Base-by-base conservation (phyloP, 345 rosid genomes). In the Camelina sativa region DNA sequence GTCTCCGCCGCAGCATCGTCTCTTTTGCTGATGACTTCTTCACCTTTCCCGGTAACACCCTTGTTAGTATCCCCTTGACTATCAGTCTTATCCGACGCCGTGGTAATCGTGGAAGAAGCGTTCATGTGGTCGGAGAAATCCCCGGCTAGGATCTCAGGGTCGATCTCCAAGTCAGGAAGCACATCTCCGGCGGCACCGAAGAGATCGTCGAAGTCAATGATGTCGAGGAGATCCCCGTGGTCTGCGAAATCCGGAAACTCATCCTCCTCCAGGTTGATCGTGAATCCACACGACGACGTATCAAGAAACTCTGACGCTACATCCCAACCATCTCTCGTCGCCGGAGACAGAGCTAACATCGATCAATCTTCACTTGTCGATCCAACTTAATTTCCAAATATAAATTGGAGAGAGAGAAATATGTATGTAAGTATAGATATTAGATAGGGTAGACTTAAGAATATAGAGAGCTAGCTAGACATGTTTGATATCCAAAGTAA, bases 131-230 rank as follows among this genome's bases (percentile, higher is more conserved):
- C 62, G 15, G 92, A 84, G 64, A 84, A 83, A 6, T 89, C 93
- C 0, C 89, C 86, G 32, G 62, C 11, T 47, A 90, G 81, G 65
- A 86, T 75, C 56, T 88, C 96, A 1, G 85, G 79, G 79, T 83
- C 89, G 71, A 88, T 83, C 80, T 91, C 98, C 90, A 89, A 78
- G 57, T 86, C 96, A 16, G 94, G 92, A 20, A 87, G 69, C 59
- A 73, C 62, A 48, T 87, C 91, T 9, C 80, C 90, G 16, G 78
- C 86, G 40, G 86, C 91, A 13, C 73, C 40, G 34, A 91, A 89
- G 53, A 93, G 82, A 80, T 93, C 96, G 32, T 87, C 96, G 67
- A 93, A 91, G 79, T 91, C 87, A 62, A 91, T 91, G 84, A 85
- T 84, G 59, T 88, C 98, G 0, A 91, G 87, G 63, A 89, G 73